Percentiles rank a stretch among this genome's conserved stretches.
Evolutionary conservation across 2,329 filamentous ascomycete genomes (phyloP).

Genomic region (Clarireedia monteithiana): DNA sequence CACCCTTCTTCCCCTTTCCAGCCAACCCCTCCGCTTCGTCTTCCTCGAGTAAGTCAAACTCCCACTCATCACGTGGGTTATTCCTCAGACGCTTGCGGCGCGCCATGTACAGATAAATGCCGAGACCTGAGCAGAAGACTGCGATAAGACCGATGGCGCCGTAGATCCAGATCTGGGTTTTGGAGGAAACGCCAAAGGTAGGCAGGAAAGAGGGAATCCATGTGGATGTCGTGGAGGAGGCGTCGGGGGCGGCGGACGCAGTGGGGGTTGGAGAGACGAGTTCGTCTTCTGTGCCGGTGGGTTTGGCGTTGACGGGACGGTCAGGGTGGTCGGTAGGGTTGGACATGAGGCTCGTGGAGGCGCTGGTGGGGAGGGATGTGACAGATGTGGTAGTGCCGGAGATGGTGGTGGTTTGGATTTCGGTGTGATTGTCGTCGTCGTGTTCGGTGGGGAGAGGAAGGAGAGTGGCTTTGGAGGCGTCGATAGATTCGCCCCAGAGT

Average conservation of each 20-base stretch:
- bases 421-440: slow-evolving; percentile 76
- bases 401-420: slow-evolving; percentile 56
- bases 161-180: slow-evolving; percentile 90
- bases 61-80: slow-evolving; percentile 73
- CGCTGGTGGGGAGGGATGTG: slow-evolving; percentile 33
- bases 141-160: slow-evolving; percentile 78
- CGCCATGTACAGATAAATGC: slow-evolving; percentile 73
- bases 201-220: slow-evolving; percentile 83
- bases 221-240: slow-evolving; percentile 26
- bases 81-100: slow-evolving; percentile 69
- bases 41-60: slow-evolving; percentile 87
- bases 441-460: slow-evolving; percentile 76
- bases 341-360: slow-evolving; percentile 23
- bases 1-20: slow-evolving; percentile 37
- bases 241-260: slow-evolving; percentile 24
- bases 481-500: slow-evolving; percentile 84
- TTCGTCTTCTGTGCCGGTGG: slow-evolving; percentile 21
- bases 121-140: slow-evolving; percentile 73
- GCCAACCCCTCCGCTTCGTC: slow-evolving; percentile 58
- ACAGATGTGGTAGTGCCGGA: slow-evolving; percentile 36
- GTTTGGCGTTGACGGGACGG: slow-evolving; percentile 44
- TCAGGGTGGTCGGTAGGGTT: slow-evolving; percentile 57
- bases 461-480: slow-evolving; percentile 61
- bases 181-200: slow-evolving; percentile 79
- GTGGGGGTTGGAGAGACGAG: slow-evolving; percentile 13